Percentiles rank a stretch among this genome's conserved stretches.
These are phyloP conservation scores for Kappamyces sp. DNA, from an alignment of 192 early-diverging fungal species.

Conservation along the genomic window DNA sequence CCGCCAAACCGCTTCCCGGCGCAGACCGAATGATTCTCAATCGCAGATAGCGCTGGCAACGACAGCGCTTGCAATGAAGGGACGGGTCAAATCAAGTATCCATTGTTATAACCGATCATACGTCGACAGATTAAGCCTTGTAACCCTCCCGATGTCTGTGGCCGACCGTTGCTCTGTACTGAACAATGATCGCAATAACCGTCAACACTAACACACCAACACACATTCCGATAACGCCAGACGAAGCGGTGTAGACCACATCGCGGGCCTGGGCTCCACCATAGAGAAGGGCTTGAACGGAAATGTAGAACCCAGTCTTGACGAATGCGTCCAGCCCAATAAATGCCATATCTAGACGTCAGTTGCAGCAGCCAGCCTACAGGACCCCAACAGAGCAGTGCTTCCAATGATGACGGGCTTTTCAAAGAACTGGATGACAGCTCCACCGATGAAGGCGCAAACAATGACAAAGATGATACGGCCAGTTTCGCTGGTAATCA, in stretches of 20 bases:
- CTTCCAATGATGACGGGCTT: constrained; percentile 24
- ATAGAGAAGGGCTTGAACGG: constrained; percentile 7
- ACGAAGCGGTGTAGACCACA: not conserved
- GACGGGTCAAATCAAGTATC: too few relatives aligned
- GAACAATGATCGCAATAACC: not conserved
- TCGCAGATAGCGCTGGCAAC: too few relatives aligned
- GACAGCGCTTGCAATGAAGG: too few relatives aligned
- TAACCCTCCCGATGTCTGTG: too few relatives aligned
- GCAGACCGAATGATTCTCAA: too few relatives aligned
- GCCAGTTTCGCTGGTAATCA: constrained; percentile 15
- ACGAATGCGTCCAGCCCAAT: constrained; percentile 32
- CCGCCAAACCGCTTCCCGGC: too few relatives aligned
- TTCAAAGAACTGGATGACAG: constrained; percentile 19
- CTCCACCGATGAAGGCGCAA: constrained; percentile 5
- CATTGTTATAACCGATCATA: too few relatives aligned
- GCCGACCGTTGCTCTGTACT: too few relatives aligned
- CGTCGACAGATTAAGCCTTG: too few relatives aligned
- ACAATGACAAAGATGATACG: constrained; percentile 22
- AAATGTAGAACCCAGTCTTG: constrained; percentile 22
- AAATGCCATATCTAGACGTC: constrained; percentile 12
- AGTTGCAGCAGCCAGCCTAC: too few relatives aligned
- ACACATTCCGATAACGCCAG: not conserved
- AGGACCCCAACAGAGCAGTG: constrained; percentile 29
- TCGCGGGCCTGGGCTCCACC: not conserved
- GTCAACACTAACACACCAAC: constrained; percentile 1